Evolutionary conservation across 345 rosid species (phyloP), one percentile per base, ranked within the genome.

Genomic region (Populus nigra): DNA sequence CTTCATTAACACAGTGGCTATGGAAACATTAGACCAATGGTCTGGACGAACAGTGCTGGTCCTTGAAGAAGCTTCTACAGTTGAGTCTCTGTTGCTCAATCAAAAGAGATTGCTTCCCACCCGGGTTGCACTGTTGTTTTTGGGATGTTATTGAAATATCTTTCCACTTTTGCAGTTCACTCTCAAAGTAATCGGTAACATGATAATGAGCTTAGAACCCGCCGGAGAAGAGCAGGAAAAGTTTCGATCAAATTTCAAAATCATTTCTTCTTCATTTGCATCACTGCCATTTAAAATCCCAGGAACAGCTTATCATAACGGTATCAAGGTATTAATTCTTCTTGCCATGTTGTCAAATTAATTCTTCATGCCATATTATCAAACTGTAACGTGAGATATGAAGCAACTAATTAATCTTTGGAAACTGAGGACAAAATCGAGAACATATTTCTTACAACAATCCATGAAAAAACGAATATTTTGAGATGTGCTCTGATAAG

Each of bases 171-270:
- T 85, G 86, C 89, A 89, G 94, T 89, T 87, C 82, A 89, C 92
- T 66, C 87, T 91, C 23, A 88, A 91, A 75, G 90, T 88, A 41
- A 89, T 89, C 22, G 92, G 94, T 50, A 87, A 89, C 87, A 89
- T 91, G 91, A 88, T 88, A 78, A 88, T 89, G 92, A 89, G 91
- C 89, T 81, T 91, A 41, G 94, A 91, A 79, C 90, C 92, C 2
- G 47, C 73, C 0, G 89, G 91, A 9, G 85, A 89, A 68, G 90
- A 88, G 86, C 92, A 87, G 75, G 91, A 89, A 63, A 87, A 85
- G 83, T 88, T 91, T 71, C 74, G 91, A 71, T 75, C 88, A 9
- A 89, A 91, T 73, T 89, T 91, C 83, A 91, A 91, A 69, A 49
- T 86, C 76, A 91, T 91, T 72, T 89, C 92, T 77, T 89, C 91